Base-by-base conservation (phyloP, 768 basidiomycete species). In the Pseudohyphozyma bogoriensis region DNA sequence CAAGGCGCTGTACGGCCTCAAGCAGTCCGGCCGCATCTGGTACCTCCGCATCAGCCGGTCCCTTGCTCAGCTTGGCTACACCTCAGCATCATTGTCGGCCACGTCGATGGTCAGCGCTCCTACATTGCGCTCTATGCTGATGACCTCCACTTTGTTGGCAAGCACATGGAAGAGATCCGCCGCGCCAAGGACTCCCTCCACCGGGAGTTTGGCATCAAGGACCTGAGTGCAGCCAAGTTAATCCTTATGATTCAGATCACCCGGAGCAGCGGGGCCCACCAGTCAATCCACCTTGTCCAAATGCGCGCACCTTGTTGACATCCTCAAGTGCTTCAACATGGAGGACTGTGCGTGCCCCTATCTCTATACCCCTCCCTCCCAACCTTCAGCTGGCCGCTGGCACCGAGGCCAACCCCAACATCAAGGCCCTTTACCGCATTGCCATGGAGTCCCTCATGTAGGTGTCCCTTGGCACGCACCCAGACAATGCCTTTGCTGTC, bases 261-360 rank as follows among this genome's bases (percentile, higher is more conserved):
- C 26, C 10, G 2, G 12, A 35, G 28, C 37, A n/a, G n/a, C n/a
- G n/a, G n/a, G n/a, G 6, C 10, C 9, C 6, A 1, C 6, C 47
- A 29, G 18, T 31, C 46, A 4, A 22, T 32, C 46, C 2, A 2
- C 32, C 2, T 32, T 22, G 7, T 10, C 8, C 36, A 50, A 22
- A n/a, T 9, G 4, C 3, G n/a, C 51, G 26, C 78, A 77, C 62
- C 69, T 77, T 42, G 63, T 74, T 6, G 47, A 55, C 0, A 69
- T 77, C 53, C 56, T 77, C 50, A 12, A 29, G 0, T 65, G 64
- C 3, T 77, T 74, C 60, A 64, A 68, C 13, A 70, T 76, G 29
- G 55, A 63, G 0, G 63, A 72, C 1, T 42, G 63, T 7, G 71
- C 73, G 10, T 67, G 72, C 0, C 62, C n/a, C n/a, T n/a, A n/a